Evolutionary conservation across 208 protist species (phyloP), one percentile per base, ranked within the genome.

Genomic region (Leptomonas pyrrhocoris): DNA sequence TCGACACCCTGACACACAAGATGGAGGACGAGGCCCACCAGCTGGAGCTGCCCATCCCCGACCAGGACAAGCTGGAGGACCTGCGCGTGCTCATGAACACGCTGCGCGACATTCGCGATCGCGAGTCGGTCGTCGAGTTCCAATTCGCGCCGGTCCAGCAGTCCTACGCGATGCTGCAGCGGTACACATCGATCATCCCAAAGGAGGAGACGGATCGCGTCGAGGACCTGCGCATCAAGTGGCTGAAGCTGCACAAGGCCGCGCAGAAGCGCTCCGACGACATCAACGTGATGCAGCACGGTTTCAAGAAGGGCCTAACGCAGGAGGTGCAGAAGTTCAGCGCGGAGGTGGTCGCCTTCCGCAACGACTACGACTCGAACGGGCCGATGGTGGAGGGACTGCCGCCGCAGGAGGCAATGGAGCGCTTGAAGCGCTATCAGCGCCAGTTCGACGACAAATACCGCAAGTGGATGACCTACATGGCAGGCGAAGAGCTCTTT

Each of bases 181-280:
- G 88, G 23, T 96, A 98, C 83, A 90, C 87, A 36, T 85, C 95
- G 4, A 74, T 82, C 49, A 90, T 99, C 55, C 86, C 96, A n/a
- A 98, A 98, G 84, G 97, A 99, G 59, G 98, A 99, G 84, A 74
- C 89, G 42, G 97, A 99, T 68, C 88, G 90, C 68, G 90, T 98
- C n/a, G 84, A 94, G 70, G 93, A 98, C 62, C 86, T 99, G 57
- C 85, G 92, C 31, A 89, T 94, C 67, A 90, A 90, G 72, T 98
- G 97, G 95, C 80, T 91, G 42, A 96, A 96, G 68, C 85, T 98
- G 46, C 89, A 95, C 60, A 84, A 81, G 72, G 51, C 83, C 18
- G 90, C 92, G 18, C 83, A 92, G 67, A 70, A 83, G 19, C 84
- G 91, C 45, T 90, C 92, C 13, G 88, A 97, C 61, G 82, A 97